Evolutionary conservation across 2,329 filamentous ascomycete species (phyloP).

Genomic region (Fulvia fulva): DNA sequence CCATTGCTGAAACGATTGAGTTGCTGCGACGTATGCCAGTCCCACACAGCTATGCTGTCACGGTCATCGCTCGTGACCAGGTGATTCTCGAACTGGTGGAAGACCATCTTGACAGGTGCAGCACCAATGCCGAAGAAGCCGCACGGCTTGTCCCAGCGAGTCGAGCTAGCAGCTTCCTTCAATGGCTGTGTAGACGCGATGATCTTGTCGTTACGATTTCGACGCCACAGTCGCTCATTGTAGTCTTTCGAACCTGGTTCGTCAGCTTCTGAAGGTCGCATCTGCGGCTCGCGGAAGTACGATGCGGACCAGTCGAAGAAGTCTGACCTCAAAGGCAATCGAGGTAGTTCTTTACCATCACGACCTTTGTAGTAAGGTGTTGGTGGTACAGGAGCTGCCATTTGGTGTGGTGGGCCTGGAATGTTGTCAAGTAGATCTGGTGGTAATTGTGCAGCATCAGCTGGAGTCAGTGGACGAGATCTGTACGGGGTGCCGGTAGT

Average conservation of each 20-base stretch:
- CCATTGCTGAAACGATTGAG: constrained; percentile 88
- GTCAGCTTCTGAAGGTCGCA: constrained; percentile 93
- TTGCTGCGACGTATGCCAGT: constrained; percentile 75
- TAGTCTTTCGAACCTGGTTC: constrained; percentile 96
- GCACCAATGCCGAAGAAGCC: constrained; percentile 84
- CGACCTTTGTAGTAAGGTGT: constrained; percentile 69
- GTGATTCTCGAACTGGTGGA: constrained; percentile 97
- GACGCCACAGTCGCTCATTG: constrained; percentile 88
- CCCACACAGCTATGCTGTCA: constrained; percentile 85
- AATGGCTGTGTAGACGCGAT: constrained; percentile 89
- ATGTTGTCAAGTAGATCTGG: constrained; percentile 67
- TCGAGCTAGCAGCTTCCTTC: constrained; percentile 79
- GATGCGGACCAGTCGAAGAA: constrained; percentile 95
- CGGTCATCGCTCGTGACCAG: constrained; percentile 89
- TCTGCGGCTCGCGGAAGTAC: constrained; percentile 97
- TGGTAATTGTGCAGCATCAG: constrained; percentile 46
- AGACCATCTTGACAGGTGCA: constrained; percentile 88
- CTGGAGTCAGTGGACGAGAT: constrained; percentile 39
- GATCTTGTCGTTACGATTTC: constrained; percentile 88
- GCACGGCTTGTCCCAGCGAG: constrained; percentile 79
- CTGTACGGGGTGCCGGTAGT: constrained; percentile 31
- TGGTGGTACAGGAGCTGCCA: constrained; percentile 71
- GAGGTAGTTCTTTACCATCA: constrained; percentile 55
- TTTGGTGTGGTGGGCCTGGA: constrained; percentile 53
- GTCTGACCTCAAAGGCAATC: constrained; percentile 72